phyloP scores from a whole-genome alignment of 2,329 filamentous ascomycete genomes.

The Pleoardoris graminearum region DNA sequence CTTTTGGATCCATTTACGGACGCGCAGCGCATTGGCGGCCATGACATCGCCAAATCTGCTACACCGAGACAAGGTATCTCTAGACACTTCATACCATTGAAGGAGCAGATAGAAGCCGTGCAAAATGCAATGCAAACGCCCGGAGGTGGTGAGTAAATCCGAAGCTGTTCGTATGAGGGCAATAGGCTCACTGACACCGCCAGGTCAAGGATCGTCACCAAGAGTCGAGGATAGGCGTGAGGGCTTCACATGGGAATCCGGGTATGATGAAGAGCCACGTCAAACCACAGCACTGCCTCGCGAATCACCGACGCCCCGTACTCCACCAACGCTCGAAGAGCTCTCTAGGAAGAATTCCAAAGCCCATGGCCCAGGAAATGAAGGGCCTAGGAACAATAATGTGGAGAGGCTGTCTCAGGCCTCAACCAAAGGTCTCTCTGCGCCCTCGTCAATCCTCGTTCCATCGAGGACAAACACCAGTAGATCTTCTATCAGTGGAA shows the following conservation, averaged over 20 bases:
- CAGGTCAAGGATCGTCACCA: constrained; percentile 16
- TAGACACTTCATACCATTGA: constrained; percentile 28
- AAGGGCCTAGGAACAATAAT: constrained; percentile 14
- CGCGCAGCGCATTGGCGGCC: neutral
- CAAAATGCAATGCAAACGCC: constrained; percentile 1
- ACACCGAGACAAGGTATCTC: constrained; percentile 11
- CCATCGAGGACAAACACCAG: constrained; percentile 18
- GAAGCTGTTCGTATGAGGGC: neutral
- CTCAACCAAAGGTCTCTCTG: constrained; percentile 9
- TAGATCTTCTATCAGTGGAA: constrained; percentile 28
- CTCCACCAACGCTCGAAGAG: constrained; percentile 27
- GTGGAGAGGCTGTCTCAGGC: constrained; percentile 17
- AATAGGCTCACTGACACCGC: neutral
- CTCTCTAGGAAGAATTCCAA: constrained; percentile 19
- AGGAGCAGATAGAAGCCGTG: constrained; percentile 31
- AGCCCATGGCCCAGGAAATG: constrained; percentile 16
- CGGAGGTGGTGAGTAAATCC: neutral
- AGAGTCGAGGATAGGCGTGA: constrained; percentile 27
- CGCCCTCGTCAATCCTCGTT: constrained; percentile 1
- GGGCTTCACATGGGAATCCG: constrained; percentile 30
- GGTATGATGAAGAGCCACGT: constrained; percentile 12
- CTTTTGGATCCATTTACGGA: neutral
- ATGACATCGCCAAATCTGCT: neutral
- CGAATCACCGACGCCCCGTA: constrained; percentile 6
- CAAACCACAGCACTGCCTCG: constrained; percentile 16